Base-by-base conservation (phyloP, 305 asterid genomes). In the Withania somnifera region DNA sequence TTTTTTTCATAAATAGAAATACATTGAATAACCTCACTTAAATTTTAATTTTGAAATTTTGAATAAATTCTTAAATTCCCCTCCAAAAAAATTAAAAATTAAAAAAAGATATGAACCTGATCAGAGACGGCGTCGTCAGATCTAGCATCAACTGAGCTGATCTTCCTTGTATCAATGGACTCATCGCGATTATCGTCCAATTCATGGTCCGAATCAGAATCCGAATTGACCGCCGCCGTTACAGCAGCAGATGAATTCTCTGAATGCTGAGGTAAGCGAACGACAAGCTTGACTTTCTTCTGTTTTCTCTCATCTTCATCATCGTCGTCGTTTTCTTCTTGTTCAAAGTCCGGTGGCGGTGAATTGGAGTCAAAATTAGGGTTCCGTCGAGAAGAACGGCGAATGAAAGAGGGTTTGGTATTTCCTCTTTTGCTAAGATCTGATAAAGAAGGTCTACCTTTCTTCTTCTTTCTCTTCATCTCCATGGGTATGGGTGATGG, bases 211-310 rank as follows among this genome's bases (percentile, higher is more conserved):
- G 84, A 83, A 60, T 36, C 86, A 38, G 89, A 85, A 57, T 82
- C 79, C 30, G 88, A 87, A 77, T 87, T 82, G 8, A 45, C 22
- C 51, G 51, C 50, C 50, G 50, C 47, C n/a, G 73, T 47, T 32
- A n/a, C 71, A 63, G 71, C n/a, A 64, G 73, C 34, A 10, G 87
- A 64, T 30, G 85, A 82, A 86, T 85, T 79, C 45, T 71, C 86
- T 24, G 84, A 90, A 87, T 87, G 86, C 19, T 87, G 90, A 24
- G 99, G 99, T 86, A 96, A 84, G 5, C 95, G 94, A 19, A 91
- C 97, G 3, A 91, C 97, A 66, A 97, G 94, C 89, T 95, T 95
- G 82, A 95, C 97, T 87, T 95, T 94, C 88, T 94, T 97, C 92
- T 92, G 91, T 85, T 91, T 90, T 78, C 97, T 86, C 79, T 96